Evolutionary conservation across 2,329 filamentous ascomycete genomes (phyloP), one percentile per base, ranked within the genome.

Genomic region (Aspergillus novoparasiticus): DNA sequence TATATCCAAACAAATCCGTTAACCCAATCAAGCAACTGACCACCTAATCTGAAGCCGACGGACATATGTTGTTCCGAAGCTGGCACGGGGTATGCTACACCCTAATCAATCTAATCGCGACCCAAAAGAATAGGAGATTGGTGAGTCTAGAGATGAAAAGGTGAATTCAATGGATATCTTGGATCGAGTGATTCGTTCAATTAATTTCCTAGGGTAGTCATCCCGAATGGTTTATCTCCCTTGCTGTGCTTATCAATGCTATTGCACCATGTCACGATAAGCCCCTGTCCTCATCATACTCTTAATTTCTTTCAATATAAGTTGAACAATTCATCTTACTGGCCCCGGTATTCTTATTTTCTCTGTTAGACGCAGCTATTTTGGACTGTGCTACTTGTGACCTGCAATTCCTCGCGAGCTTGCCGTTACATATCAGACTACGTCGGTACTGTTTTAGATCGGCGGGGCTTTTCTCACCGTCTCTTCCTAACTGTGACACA

Each of bases 31-130:
- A 55, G 60, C 68, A 71, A 76, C 64, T 74, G 75, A 76, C 72
- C 75, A 77, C 75, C 74, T 75, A 69, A 71, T 60, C 61, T 61
- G 55, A 62, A 51, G 30, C 32, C 46, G 19, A 12, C 67, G 73
- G 73, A 74, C 66, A 69, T 72, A 72, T 63, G 65, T 75, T 63
- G 54, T 60, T 71, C 73, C 73, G 72, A 61, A n/a, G 10, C 26
- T n/a, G 28, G 48, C 48, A 51, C 48, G 48, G 48, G 48, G 48
- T 3, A 32, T 51, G 19, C 12, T 8, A 32, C 48, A 51, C 48
- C 48, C 48, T 51, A 51, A 51, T 51, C 48, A 51, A 51, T 51
- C 48, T 32, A 51, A 51, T 51, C 46, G 16, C 16, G 5, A 28
- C 12, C 46, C 12, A 16, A 16, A 10, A 50, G 8, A 50, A 30